A percentile compares a stretch with the other conserved stretches of the same genome.
Conservation (phyloP, 129 eudicot species). For the Erigeron canadensis region DNA sequence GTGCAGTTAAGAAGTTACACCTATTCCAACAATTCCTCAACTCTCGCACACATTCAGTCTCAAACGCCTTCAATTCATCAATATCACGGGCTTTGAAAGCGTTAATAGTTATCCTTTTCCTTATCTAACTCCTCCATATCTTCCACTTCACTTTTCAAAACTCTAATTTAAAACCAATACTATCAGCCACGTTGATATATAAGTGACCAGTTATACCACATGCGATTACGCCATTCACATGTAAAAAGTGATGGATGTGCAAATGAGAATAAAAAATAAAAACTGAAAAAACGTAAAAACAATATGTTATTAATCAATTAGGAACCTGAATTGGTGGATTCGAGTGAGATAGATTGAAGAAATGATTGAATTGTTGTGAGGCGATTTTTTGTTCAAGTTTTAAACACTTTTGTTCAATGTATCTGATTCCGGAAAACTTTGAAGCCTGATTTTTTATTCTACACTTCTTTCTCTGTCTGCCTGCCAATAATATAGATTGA, state of each 20-base stretch:
- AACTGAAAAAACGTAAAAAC: neutral
- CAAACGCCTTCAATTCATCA: conserved; percentile 42
- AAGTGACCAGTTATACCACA: neutral
- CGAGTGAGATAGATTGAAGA: conserved; percentile 30
- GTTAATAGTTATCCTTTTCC: conserved; percentile 43
- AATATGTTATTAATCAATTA: neutral
- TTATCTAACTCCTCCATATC: conserved; percentile 45
- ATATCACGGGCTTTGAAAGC: conserved; percentile 34
- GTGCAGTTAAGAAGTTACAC: too few species aligned
- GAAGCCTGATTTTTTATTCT: conserved; percentile 48
- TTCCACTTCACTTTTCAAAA: conserved; percentile 48
- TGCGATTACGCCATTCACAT: neutral
- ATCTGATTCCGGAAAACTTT: conserved; percentile 44
- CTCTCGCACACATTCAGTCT: conserved; percentile 36
- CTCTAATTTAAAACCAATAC: conserved; percentile 38
- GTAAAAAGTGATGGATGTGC: neutral
- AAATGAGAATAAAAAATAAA: too few species aligned
- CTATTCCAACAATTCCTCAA: conserved; percentile 21
- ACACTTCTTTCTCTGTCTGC: conserved; percentile 57
- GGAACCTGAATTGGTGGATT: conserved; percentile 51
- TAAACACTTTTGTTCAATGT: conserved; percentile 49
- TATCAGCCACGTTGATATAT: neutral
- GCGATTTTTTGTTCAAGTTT: conserved; percentile 48
- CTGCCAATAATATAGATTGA: too few species aligned
- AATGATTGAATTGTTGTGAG: conserved; percentile 38